Evolutionary conservation across 2,329 filamentous ascomycete species (phyloP).

Genomic region (Dothistroma pini): DNA sequence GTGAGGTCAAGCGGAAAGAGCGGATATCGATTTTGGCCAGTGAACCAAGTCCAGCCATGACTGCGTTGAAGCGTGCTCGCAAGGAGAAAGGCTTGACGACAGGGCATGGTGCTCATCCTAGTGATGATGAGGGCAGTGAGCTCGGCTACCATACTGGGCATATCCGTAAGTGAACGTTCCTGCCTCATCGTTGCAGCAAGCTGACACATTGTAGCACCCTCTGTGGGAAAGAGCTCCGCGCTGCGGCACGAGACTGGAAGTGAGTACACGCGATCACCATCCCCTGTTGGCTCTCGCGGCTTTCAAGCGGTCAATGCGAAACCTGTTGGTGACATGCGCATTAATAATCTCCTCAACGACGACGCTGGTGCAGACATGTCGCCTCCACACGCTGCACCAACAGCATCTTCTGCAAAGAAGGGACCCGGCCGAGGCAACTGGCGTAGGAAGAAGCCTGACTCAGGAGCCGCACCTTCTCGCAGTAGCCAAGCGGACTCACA

Average conservation of each 20-base stretch:
- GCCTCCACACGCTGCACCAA: constrained; percentile 19
- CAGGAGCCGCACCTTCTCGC: constrained; percentile 13
- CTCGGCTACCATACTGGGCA: constrained; percentile 20
- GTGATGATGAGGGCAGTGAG: constrained; percentile 33
- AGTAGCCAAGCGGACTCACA: constrained; percentile 13
- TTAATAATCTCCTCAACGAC: constrained; percentile 49
- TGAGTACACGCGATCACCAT: constrained; percentile 46
- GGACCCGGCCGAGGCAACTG: constrained; percentile 50
- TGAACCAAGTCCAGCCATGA: constrained; percentile 65
- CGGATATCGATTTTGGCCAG: constrained; percentile 68
- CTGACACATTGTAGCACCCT: constrained; percentile 11
- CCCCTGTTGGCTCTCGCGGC: constrained; percentile 32
- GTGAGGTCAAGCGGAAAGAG: constrained; percentile 68
- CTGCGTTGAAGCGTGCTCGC: constrained; percentile 48
- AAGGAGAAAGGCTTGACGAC: constrained; percentile 43
- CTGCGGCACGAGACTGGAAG: constrained; percentile 38
- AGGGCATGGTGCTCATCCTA: constrained; percentile 24
- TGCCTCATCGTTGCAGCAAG: background rate
- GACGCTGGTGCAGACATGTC: constrained; percentile 30
- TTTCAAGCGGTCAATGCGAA: constrained; percentile 40
- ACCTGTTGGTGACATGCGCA: constrained; percentile 44
- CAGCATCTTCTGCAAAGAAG: constrained; percentile 34
- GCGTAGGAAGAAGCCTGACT: constrained; percentile 37
- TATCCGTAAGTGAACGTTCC: constrained; percentile 12
- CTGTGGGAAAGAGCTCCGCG: constrained; percentile 15